Evolutionary conservation across 129 eudicot species (phyloP).

Genomic region (Tanacetum coccineum): DNA sequence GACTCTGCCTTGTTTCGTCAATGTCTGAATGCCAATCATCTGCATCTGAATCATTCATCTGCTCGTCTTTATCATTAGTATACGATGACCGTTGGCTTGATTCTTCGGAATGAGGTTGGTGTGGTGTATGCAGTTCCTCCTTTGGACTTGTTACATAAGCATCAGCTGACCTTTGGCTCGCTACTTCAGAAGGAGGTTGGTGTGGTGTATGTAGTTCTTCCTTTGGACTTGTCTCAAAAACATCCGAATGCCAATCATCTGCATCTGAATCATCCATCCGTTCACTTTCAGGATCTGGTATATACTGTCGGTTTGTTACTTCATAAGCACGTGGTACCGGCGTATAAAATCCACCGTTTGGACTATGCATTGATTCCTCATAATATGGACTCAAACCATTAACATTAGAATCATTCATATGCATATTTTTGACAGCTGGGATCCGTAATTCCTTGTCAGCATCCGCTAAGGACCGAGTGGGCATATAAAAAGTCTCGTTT

Average conservation of each 20-base stretch:
- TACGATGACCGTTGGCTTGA: neutral
- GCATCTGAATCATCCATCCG: neutral
- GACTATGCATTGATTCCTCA: neutral
- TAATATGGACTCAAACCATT: no score
- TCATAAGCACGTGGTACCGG: neutral
- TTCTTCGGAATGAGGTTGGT: neutral
- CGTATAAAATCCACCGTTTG: no score
- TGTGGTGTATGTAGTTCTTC: neutral
- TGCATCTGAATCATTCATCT: neutral
- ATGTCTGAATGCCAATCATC: neutral
- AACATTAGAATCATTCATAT: neutral
- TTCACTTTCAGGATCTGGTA: neutral
- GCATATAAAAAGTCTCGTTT: neutral
- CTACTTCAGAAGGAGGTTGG: no score
- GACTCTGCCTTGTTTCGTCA: neutral
- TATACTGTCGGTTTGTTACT: neutral
- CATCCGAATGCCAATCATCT: slow-evolving; percentile 31
- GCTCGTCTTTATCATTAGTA: neutral
- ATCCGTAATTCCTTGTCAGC: neutral
- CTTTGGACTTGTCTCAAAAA: neutral
- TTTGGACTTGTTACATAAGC: no score
- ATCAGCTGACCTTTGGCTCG: neutral
- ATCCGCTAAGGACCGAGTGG: neutral
- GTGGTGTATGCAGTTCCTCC: neutral
- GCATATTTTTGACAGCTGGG: neutral